Conservation (phyloP, 2,329 filamentous ascomycete species). For the Plectosphaerella sp. region DNA sequence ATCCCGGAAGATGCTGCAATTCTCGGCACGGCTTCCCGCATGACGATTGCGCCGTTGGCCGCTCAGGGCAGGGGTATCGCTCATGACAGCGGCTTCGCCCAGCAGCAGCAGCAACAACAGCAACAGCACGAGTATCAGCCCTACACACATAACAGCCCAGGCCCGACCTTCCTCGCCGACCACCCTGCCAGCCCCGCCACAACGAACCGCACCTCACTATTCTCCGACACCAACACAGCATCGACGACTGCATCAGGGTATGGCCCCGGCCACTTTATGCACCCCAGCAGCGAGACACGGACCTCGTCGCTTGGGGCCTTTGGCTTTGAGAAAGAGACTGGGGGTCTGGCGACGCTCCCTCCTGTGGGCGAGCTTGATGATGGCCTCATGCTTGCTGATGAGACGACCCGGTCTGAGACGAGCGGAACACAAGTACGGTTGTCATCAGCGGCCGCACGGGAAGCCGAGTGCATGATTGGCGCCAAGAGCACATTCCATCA, state of each 20-base stretch:
- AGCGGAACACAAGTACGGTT: background rate
- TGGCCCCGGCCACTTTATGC: background rate
- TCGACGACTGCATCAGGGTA: background rate
- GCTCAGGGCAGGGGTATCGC: background rate
- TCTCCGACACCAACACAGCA: slow-evolving; percentile 3
- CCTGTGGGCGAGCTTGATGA: slow-evolving; percentile 2
- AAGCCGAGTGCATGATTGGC: slow-evolving; percentile 17
- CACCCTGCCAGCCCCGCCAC: slow-evolving; percentile 6
- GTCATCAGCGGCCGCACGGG: background rate
- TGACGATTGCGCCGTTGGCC: background rate
- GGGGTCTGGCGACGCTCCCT: background rate
- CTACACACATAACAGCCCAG: background rate
- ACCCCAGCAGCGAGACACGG: slow-evolving; percentile 1
- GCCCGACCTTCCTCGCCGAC: background rate
- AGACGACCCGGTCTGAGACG: background rate
- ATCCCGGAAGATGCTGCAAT: background rate
- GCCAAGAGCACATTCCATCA: slow-evolving; percentile 28
- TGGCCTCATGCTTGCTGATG: slow-evolving; percentile 10
- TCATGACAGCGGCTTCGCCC: background rate
- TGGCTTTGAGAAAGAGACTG: background rate
- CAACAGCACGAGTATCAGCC: background rate
- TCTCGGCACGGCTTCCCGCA: background rate
- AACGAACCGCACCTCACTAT: slow-evolving; percentile 7
- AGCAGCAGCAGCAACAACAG: background rate
- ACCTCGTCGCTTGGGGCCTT: slow-evolving; percentile 1